Base-by-base conservation (phyloP, 768 basidiomycete genomes). In the Tulasnella sp. region DNA sequence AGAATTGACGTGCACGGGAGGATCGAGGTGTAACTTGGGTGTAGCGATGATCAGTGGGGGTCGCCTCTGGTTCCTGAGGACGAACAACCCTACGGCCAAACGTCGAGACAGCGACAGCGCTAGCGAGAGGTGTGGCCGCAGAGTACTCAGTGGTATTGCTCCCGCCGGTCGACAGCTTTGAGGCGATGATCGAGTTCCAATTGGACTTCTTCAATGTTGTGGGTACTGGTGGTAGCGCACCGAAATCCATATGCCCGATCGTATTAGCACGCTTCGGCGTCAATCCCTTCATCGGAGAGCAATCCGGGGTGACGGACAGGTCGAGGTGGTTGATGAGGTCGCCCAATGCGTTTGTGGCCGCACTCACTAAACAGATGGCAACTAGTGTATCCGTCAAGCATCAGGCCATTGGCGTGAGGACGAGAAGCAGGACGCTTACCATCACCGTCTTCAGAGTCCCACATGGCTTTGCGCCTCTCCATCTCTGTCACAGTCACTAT, bases 251-350 rank as follows among this genome's bases (percentile, higher is more conserved):
- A 19, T 7, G 45, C 11, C 54, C 54, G 19, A 42, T 56, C 12
- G 22, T 43, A 25, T 42, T 25, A n/a, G 43, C 4, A 10, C 42
- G 38, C 27, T 42, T n/a, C 4, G 42, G 54, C 3, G 54, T 48
- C 8, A 43, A 19, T 21, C 2, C 17, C 45, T 31, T 56, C 10
- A 64, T 60, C 10, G 72, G 70, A 0, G 75, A 74, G 25, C 78
- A 75, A 2, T 74, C 73, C 0, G 87, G 87, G 0, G 88, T 90
- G 3, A 85, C 85, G 66, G 87, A 81, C 2, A 91, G 73, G 63
- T 89, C 85, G n/a, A 91, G 75, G n/a, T 78, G 78, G 62, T 83
- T 85, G 68, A 91, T 86, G 2, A 91, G 72, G 57, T 80, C 79
- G 0, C 84, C 87, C 2, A 91, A 76, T 43, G 90, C 87, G 52